Conservation (phyloP, 345 rosid genomes). For the Lumnitzera littorea region DNA sequence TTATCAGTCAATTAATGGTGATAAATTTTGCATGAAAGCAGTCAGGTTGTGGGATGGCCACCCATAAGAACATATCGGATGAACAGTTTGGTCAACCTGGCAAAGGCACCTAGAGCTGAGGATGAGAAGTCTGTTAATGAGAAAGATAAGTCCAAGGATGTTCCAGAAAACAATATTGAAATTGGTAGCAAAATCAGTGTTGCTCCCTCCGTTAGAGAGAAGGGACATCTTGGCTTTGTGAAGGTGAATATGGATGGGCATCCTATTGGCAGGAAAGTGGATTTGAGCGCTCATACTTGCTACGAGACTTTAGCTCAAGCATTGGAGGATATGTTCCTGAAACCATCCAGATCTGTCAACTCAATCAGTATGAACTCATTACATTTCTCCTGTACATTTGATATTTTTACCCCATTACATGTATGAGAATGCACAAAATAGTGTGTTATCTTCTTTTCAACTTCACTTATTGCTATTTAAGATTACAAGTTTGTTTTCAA, state of each 20-base stretch:
- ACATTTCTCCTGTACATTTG: too few relatives aligned
- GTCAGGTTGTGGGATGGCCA: conserved; percentile 96
- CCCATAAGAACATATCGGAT: conserved; percentile 72
- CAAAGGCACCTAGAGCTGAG: conserved; percentile 44
- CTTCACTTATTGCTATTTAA: too few relatives aligned
- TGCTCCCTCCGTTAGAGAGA: conserved; percentile 23
- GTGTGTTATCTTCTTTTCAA: too few relatives aligned
- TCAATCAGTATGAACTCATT: conserved; percentile 17
- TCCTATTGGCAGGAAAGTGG: conserved; percentile 89
- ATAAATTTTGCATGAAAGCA: conserved; percentile 24
- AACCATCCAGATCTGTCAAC: conserved; percentile 25
- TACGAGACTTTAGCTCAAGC: conserved; percentile 61
- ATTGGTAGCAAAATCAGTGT: conserved; percentile 16
- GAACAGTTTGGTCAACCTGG: conserved; percentile 73
- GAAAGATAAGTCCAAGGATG: conserved; percentile 49
- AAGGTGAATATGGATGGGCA: conserved; percentile 90
- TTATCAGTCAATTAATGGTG: conserved; percentile 1
- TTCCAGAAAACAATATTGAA: conserved; percentile 33
- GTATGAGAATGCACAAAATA: too few relatives aligned
- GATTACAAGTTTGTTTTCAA: too few relatives aligned
- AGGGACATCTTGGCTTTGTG: conserved; percentile 55
- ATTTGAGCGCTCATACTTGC: conserved; percentile 63
- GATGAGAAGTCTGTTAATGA: conserved; percentile 37
- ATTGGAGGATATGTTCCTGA: conserved; percentile 76
- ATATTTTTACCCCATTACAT: too few relatives aligned